These are phyloP conservation scores for Neofusicoccum umdonicola DNA, from an alignment of 2,329 filamentous ascomycete species.

Conservation along the genomic window DNA sequence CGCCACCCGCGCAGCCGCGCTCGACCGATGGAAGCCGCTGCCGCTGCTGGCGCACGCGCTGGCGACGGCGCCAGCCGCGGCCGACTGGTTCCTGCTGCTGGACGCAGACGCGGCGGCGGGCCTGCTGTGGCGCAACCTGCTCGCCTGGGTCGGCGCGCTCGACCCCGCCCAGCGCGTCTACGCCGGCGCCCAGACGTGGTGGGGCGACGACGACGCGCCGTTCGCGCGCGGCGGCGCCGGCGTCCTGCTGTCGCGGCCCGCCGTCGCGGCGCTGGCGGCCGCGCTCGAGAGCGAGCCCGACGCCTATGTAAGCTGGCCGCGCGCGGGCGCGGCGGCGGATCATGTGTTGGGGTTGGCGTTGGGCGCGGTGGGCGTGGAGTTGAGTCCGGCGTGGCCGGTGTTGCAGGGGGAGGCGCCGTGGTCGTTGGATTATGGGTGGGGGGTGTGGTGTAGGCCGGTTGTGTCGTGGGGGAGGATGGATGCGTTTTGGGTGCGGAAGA, in stretches of 20 bases:
- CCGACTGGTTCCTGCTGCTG: conserved; percentile 46
- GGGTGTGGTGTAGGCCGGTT: conserved; percentile 43
- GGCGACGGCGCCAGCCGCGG: conserved; percentile 41
- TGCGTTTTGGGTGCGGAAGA: conserved; percentile 34
- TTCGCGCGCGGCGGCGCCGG: conserved; percentile 56
- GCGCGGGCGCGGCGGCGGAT: conserved; percentile 39
- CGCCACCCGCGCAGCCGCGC: too few species aligned
- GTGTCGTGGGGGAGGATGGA: conserved; percentile 43
- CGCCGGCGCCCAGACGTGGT: conserved; percentile 41
- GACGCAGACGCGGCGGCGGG: conserved; percentile 38
- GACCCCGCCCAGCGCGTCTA: conserved; percentile 41
- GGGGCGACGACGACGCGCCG: conserved; percentile 39
- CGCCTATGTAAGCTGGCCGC: conserved; percentile 33
- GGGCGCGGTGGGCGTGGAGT: conserved; percentile 32
- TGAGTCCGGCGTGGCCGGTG: conserved; percentile 43
- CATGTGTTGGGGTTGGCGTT: conserved; percentile 38
- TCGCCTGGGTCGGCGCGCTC: conserved; percentile 41
- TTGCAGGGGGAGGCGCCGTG: conserved; percentile 46
- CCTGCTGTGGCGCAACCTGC: conserved; percentile 37
- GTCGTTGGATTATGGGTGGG: conserved; percentile 37
- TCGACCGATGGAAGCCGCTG: conserved; percentile 16
- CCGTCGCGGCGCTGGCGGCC: conserved; percentile 35
- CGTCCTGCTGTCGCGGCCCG: conserved; percentile 50
- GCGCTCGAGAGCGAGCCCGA: conserved; percentile 23
- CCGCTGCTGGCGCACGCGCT: conserved; percentile 36